A percentile compares a stretch with the other conserved stretches of the same genome.
Conservation (phyloP, 2,329 filamentous ascomycete genomes). For the Beauveria sp. region DNA sequence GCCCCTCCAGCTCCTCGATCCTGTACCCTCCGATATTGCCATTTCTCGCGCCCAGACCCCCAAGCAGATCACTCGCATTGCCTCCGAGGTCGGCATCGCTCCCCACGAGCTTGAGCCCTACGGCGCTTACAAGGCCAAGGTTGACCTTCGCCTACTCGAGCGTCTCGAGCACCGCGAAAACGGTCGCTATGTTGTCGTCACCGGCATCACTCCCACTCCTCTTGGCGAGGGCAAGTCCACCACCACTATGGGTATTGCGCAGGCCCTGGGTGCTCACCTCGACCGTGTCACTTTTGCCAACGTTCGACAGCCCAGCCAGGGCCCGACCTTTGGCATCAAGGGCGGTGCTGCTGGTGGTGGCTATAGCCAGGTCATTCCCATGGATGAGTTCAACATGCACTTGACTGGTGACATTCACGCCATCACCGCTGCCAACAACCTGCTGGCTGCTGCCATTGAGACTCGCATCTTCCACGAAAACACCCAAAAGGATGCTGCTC, state of each 20-base stretch:
- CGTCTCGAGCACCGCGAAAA: constrained; percentile 80
- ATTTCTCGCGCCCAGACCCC: constrained; percentile 83
- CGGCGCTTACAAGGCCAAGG: constrained; percentile 92
- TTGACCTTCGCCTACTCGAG: constrained; percentile 74
- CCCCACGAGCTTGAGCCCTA: constrained; percentile 90
- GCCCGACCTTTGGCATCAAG: constrained; percentile 98
- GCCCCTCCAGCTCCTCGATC: constrained; percentile 68
- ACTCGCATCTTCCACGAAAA: constrained; percentile 98
- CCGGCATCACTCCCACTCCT: constrained; percentile 93
- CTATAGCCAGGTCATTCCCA: constrained; percentile 98
- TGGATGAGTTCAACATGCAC: constrained; percentile 99
- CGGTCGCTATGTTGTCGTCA: constrained; percentile 86
- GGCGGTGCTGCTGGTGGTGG: constrained; percentile 94
- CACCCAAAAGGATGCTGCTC: constrained; percentile 81
- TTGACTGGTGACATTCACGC: constrained; percentile 97
- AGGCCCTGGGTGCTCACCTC: constrained; percentile 84
- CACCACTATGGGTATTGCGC: constrained; percentile 90
- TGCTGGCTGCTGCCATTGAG: constrained; percentile 92
- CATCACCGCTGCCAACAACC: constrained; percentile 93
- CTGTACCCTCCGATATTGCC: constrained; percentile 92
- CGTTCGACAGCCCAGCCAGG: constrained; percentile 92
- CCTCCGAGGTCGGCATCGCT: constrained; percentile 79
- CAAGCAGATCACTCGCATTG: constrained; percentile 82
- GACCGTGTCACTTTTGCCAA: constrained; percentile 90
- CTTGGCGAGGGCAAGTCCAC: constrained; percentile 97